Evolutionary conservation across 2,329 filamentous ascomycete genomes (phyloP).

Genomic region (Mariannaea sp.): DNA sequence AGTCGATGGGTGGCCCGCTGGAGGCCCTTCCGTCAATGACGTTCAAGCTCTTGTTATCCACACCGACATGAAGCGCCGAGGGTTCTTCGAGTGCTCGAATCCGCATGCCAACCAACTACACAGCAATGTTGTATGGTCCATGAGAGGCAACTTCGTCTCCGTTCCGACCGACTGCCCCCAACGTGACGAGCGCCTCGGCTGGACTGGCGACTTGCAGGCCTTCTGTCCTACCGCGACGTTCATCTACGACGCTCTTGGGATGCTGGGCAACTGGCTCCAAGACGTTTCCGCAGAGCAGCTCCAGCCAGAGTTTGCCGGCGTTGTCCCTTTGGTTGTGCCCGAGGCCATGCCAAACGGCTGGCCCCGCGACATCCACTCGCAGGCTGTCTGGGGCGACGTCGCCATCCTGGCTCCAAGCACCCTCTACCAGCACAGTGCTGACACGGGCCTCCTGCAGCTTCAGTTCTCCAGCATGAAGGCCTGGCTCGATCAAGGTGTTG

Average conservation of each 20-base stretch:
- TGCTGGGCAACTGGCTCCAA: background rate
- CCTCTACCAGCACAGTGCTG: background rate
- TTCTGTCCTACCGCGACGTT: conserved; percentile 55
- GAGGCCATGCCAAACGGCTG: background rate
- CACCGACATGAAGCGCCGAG: conserved; percentile 52
- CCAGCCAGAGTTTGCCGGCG: no score
- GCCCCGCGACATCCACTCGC: no score
- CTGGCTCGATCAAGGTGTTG: conserved; percentile 48
- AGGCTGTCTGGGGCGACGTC: conserved; percentile 19
- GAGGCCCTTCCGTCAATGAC: background rate
- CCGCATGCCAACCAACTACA: conserved; percentile 55
- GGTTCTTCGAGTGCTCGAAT: conserved; percentile 56
- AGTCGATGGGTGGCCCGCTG: conserved; percentile 45
- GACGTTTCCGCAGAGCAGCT: background rate
- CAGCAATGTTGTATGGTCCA: conserved; percentile 56
- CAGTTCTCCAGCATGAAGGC: conserved; percentile 45
- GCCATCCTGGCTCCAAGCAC: conserved; percentile 6
- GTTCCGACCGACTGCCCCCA: conserved; percentile 62
- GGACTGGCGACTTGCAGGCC: conserved; percentile 54
- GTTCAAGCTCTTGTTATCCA: background rate
- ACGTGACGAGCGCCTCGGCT: conserved; percentile 55
- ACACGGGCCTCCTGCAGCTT: conserved; percentile 37
- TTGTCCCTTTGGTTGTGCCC: background rate
- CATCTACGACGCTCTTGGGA: conserved; percentile 49
- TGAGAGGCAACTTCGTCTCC: conserved; percentile 60